These are phyloP conservation scores for Xylaria palmicola DNA, from an alignment of 495 filamentous ascomycete species.

Conservation along the genomic window DNA sequence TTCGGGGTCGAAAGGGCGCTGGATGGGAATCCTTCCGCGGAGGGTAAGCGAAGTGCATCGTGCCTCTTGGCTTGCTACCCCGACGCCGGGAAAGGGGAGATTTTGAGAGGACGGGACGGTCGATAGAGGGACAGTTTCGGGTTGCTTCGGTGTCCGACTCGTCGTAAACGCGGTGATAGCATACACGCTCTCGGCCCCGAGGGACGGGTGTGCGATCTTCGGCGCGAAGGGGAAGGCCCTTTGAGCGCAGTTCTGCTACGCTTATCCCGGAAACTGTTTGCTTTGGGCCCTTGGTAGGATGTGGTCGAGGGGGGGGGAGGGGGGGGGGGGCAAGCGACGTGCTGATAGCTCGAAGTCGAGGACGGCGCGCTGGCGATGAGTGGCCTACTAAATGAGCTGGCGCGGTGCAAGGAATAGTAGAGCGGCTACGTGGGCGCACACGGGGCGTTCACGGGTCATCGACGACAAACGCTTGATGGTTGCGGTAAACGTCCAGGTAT, in stretches of 20 bases:
- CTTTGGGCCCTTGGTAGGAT: background rate
- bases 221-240: background rate
- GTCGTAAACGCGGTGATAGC: background rate
- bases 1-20: constrained; percentile 58
- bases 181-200: background rate
- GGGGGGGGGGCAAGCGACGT: constrained; percentile 6
- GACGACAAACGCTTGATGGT: background rate
- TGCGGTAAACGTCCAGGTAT: background rate
- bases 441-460: background rate
- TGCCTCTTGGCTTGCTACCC: constrained; percentile 16
- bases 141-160: constrained; percentile 1
- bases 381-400: background rate
- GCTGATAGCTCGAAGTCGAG: background rate
- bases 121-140: background rate
- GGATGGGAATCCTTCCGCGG: constrained; percentile 76
- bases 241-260: background rate
- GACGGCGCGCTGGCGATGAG: background rate
- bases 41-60: constrained; percentile 91
- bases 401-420: background rate
- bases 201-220: constrained; percentile 2
- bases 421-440: background rate
- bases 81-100: constrained; percentile 1
- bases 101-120: background rate
- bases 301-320: background rate
- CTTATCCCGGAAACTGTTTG: background rate